phyloP scores from a whole-genome alignment of 441 rosid genomes.

The Populus tomentosa region DNA sequence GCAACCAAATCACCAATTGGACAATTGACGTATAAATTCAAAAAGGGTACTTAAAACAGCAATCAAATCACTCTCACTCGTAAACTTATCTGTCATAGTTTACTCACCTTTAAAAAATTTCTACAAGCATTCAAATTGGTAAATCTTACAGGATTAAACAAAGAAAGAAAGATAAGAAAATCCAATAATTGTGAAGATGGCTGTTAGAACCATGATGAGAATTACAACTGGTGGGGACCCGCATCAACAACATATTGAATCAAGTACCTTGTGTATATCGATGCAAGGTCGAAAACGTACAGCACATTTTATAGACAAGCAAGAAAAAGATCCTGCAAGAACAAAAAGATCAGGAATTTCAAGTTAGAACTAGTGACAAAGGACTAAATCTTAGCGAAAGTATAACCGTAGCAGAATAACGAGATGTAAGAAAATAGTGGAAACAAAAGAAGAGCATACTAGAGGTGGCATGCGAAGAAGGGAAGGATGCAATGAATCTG shows the following conservation, averaged over 20 bases:
- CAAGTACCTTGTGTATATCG: slow-evolving; percentile 79
- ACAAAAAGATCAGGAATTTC: neutral
- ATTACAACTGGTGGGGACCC: no score
- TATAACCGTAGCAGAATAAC: neutral
- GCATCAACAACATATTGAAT: neutral
- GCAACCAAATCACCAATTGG: no score
- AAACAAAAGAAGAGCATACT: neutral
- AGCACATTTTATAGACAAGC: slow-evolving; percentile 43
- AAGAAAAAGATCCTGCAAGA: slow-evolving; percentile 33
- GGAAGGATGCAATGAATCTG: neutral
- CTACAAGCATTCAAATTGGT: no score
- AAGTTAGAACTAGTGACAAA: neutral
- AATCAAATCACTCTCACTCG: no score
- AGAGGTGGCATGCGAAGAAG: neutral
- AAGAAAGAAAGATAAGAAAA: no score
- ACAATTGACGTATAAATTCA: no score
- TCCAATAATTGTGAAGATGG: no score
- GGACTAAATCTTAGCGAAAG: neutral
- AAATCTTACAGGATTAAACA: no score
- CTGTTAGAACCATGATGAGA: no score
- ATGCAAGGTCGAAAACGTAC: slow-evolving; percentile 91
- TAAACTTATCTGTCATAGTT: no score
- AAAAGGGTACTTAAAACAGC: no score
- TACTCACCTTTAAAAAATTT: no score
- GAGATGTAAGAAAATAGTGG: neutral